Evolutionary conservation across 371 early-diverging fungal species (phyloP).

Genomic region (Mucor velutinosus): DNA sequence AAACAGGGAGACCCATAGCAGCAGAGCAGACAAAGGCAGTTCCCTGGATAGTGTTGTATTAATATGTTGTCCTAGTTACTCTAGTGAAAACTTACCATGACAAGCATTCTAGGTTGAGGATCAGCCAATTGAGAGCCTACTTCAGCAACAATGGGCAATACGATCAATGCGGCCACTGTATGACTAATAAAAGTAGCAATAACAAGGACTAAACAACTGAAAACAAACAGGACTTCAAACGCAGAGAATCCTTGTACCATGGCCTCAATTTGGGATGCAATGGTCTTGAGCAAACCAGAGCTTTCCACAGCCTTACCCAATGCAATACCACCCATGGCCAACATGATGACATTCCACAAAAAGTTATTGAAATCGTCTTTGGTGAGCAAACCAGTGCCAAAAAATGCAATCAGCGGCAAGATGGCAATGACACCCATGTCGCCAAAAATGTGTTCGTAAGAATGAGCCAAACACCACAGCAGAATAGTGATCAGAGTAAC

Average conservation of each 20-base stretch:
- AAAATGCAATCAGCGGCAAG: conserved; percentile 76
- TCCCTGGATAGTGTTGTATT: conserved; percentile 21
- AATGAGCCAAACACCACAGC: conserved; percentile 73
- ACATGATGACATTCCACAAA: conserved; percentile 74
- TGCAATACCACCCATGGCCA: conserved; percentile 84
- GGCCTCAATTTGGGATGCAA: conserved; percentile 50
- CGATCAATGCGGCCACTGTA: conserved; percentile 85
- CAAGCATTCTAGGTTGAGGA: conserved; percentile 75
- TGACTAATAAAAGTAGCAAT: conserved; percentile 92
- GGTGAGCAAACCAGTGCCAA: conserved; percentile 73
- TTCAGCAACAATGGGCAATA: conserved; percentile 75
- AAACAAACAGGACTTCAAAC: conserved; percentile 66
- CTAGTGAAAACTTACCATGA: conserved; percentile 59
- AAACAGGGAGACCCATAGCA: conserved; percentile 93
- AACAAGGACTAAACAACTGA: conserved; percentile 66
- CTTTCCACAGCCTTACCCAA: conserved; percentile 80
- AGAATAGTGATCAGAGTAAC: conserved; percentile 74
- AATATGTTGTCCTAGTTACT: background rate
- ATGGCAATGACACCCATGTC: conserved; percentile 84
- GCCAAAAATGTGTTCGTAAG: conserved; percentile 61
- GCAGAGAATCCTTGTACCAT: conserved; percentile 61
- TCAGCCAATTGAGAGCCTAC: conserved; percentile 67
- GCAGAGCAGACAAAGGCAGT: conserved; percentile 74
- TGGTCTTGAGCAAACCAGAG: conserved; percentile 48
- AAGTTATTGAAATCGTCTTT: conserved; percentile 84